A percentile compares a stretch with the other conserved stretches of the same genome.
These are phyloP conservation scores for Talaromyces atroroseus DNA, from an alignment of 2,329 filamentous ascomycete genomes.

Conservation along the genomic window DNA sequence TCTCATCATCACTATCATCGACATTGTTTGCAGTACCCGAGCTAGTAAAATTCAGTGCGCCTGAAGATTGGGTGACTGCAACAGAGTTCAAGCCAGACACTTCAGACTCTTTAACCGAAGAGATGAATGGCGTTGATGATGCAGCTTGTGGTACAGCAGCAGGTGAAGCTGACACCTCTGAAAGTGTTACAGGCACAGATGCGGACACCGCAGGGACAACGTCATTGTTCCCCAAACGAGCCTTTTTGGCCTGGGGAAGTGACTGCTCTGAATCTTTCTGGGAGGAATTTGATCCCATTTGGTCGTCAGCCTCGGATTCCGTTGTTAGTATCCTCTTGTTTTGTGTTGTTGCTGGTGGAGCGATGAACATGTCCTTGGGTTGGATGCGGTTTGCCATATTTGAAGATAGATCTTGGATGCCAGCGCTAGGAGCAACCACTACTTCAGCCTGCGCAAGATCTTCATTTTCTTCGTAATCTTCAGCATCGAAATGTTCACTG, in stretches of 20 bases:
- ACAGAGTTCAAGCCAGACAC: neutral
- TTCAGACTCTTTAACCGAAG: neutral
- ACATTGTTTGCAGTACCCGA: conserved; percentile 17
- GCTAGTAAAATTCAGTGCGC: neutral
- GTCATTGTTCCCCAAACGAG: conserved; percentile 24
- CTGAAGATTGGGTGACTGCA: neutral
- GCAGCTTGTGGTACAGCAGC: conserved; percentile 3
- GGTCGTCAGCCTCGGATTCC: neutral
- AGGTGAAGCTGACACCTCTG: conserved; percentile 15
- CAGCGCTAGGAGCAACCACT: neutral
- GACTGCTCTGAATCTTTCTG: conserved; percentile 6
- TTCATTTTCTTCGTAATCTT: conserved; percentile 24
- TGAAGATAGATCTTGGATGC: neutral
- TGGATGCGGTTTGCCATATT: neutral
- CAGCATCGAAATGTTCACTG: conserved; percentile 26
- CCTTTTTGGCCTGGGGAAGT: conserved; percentile 25
- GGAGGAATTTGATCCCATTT: neutral
- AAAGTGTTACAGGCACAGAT: conserved; percentile 18
- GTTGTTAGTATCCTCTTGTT: conserved; percentile 11
- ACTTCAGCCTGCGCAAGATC: neutral
- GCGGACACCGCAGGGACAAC: neutral
- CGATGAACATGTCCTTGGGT: conserved; percentile 1
- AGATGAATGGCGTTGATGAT: conserved; percentile 6
- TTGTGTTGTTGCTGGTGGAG: conserved; percentile 14
- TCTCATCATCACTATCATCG: conserved; percentile 45